Evolutionary conservation across 1,284 basidiomycete species (phyloP), one percentile per base, ranked within the genome.

Genomic region (Moesziomyces antarcticus): DNA sequence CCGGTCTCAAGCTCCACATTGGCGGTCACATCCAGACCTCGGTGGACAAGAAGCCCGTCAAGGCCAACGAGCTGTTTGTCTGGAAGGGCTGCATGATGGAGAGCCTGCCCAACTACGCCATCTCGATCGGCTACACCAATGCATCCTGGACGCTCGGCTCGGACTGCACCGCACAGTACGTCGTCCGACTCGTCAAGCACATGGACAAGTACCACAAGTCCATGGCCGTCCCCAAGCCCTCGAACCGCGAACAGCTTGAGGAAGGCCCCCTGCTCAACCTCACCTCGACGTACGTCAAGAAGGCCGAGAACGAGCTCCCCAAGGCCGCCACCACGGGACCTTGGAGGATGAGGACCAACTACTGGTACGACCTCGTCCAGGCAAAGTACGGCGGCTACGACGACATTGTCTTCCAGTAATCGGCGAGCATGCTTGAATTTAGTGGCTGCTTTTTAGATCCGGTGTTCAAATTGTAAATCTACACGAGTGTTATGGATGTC

Each of bases 51-150:
- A 60, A 73, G 51, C 45, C 47, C 11, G 35, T 79, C 24, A 33
- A 62, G 9, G 35, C 70, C 13, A 55, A 50, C 50, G 62, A 83
- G 24, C 57, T 60, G 18, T 80, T 74, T 42, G 60, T 83, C 21
- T 84, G 78, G 77, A 77, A 77, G 49, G 81, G 82, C 14, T 57
- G 60, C 65, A 83, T 84, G 82, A 41, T 84, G 20, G 75, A 83
- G 43, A 77, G 73, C 48, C 53, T 83, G 11, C 83, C 83, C 49
- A 84, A 84, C 77, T 52, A 65, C 33, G 37, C 71, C 27, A 21
- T 77, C 25, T 65, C 73, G 37, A 72, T 81, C 48, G 83, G 83
- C 13, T 84, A 83, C 73, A 79, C 78, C 53, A 82, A 82, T 56
- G 79, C 79, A 3, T 81, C 80, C 3, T 84, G 82, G 80, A 82